Evolutionary conservation across 805 yeast genomes (phyloP), one percentile per base, ranked within the genome.

Genomic region (Middelhovenomyces tepae): DNA sequence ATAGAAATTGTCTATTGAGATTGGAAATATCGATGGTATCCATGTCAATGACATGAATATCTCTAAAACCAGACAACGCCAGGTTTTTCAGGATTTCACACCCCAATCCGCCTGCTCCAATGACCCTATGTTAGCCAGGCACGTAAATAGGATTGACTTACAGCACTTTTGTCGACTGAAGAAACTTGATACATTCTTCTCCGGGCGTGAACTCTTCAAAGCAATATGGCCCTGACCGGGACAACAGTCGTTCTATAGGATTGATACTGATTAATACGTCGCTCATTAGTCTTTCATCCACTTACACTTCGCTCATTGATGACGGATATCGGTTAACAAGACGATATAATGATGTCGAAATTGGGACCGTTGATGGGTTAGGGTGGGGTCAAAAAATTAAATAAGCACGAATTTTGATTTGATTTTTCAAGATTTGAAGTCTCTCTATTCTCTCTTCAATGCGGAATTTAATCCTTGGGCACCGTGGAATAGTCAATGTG

Each of bases 81-180:
- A 82, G 60, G 52, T 79, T 70, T 55, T 82, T 82, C 28, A 81
- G 56, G 19, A 81, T 76, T 53, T 82, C 91, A 56, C 93, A 81
- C 3, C 93, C 93, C 16, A 81, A 58, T 0, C 93, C 93, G 1
- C 93, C 93, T 1, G 89, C 89, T 1, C 93, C 93, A 28, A 80
- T 68, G 3, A 57, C 52, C 16, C 34, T 29, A 8, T 26, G 27
- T n/a, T 19, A 15, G 22, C 14, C 6, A 17, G 16, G 8, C 9
- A 16, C 14, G 9, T 14, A 19, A 11, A 13, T 10, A n/a, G 14
- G 7, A 5, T 5, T n/a, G n/a, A 46, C 60, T 44, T 38, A 57
- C 62, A 61, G 45, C 5, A 62, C 48, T 39, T 50, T 60, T 22
- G 60, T 37, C 1, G 29, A 35, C 2, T 44, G 43, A 1, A 59